Evolutionary conservation across 805 yeast genomes (phyloP), one percentile per base, ranked within the genome.

Genomic region (Candida bentonensis): DNA sequence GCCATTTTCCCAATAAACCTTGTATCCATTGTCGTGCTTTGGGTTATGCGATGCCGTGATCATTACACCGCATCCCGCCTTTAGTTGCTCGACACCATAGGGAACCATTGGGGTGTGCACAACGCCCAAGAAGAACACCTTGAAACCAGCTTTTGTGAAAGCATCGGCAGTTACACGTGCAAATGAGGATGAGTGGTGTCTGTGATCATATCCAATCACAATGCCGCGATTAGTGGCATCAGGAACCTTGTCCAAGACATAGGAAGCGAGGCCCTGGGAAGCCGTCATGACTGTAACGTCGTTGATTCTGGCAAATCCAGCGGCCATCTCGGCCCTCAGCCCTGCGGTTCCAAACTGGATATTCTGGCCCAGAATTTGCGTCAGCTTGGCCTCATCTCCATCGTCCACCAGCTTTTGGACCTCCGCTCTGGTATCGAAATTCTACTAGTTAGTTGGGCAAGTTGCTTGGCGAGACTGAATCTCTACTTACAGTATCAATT

Each of bases 51-150:
- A 55, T n/a, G 65, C 66, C 1, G 73, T 66, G 23, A 88, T 75
- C 96, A 88, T 88, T 1, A 89, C 82, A 21, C 97, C 98, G 42
- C 79, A 84, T 0, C 79, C 67, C 0, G 95, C 83, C 0, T 62
- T 50, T 45, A 63, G 69, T 23, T 65, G 54, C 49, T 82, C 84
- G 22, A 89, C 80, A 0, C 82, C 77, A 61, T 83, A 89, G 1
- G 98, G 97, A 1, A 89, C 96, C 59, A 86, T 62, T 1, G 98
- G 98, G 0, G 98, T 89, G 47, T 87, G 95, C n/a, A 63, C 65
- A 41, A 55, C 51, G 13, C 60, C 64, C 15, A 60, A 58, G 17
- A 58, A 54, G 59, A 74, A 76, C 1, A 89, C 95, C 42, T 66
- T 72, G 53, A 83, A 76, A 0, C 95, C 94, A 15, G 69, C 64